Evolutionary conservation across 345 rosid genomes (phyloP).

Genomic region (Lepidium aucheri): DNA sequence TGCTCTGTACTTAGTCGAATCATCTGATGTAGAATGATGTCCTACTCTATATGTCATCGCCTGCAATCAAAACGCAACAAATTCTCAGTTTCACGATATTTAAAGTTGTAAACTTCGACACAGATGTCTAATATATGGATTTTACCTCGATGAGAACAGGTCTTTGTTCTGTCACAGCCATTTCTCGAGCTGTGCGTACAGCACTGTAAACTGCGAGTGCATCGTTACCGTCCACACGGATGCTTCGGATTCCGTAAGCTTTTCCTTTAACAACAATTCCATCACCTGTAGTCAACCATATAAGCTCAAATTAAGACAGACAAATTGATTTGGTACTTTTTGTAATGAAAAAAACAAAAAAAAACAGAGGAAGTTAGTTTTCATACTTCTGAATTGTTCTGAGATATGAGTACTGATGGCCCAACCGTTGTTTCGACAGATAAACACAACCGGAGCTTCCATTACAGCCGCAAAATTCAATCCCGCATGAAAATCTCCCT

Average conservation of each 20-base stretch:
- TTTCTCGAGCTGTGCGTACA: constrained; percentile 49
- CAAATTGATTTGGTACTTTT: neutral
- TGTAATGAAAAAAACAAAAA: neutral
- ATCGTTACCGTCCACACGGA: constrained; percentile 84
- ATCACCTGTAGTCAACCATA: constrained; percentile 42
- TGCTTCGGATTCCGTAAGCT: constrained; percentile 69
- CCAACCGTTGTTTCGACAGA: constrained; percentile 90
- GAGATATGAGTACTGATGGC: constrained; percentile 70
- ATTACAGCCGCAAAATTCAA: constrained; percentile 80
- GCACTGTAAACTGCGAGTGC: constrained; percentile 69
- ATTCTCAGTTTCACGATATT: neutral
- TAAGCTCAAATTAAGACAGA: neutral
- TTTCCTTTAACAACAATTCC: constrained; percentile 70
- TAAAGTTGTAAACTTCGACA: neutral
- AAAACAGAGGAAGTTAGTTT: constrained; percentile 7
- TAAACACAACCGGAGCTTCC: constrained; percentile 64
- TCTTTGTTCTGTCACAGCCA: constrained; percentile 49
- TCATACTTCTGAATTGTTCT: constrained; percentile 70
- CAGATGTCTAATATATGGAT: neutral
- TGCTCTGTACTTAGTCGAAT: constrained; percentile 67
- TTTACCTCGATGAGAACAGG: constrained; percentile 67
- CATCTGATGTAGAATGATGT: constrained; percentile 86
- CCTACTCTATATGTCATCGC: constrained; percentile 68
- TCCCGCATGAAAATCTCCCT: constrained; percentile 92
- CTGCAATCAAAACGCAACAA: constrained; percentile 20